phyloP scores from a whole-genome alignment of 164 flowering plant genomes.

The Macadamia tetraphylla region DNA sequence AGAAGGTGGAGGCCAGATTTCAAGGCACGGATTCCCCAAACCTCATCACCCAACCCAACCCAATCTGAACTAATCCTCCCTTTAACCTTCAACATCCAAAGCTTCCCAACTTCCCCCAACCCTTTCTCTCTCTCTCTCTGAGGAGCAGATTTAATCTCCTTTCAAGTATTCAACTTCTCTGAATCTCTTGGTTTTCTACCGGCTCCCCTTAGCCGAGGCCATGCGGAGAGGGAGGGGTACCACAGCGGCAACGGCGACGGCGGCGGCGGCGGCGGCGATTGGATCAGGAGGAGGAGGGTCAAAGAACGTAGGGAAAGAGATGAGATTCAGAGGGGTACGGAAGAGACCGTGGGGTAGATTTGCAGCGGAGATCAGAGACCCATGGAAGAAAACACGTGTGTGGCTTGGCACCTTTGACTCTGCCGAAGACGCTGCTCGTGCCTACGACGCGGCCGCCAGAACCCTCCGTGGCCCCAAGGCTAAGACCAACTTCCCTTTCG shows the following conservation, averaged over 20 bases:
- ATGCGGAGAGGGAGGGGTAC: conserved; percentile 51
- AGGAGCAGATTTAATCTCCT: no score
- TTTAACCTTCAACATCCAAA: no score
- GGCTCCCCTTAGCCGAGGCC: neutral
- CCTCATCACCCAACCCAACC: no score
- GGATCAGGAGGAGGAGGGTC: conserved; percentile 8
- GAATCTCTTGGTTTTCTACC: no score
- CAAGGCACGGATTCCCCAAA: no score
- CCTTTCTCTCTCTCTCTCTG: neutral
- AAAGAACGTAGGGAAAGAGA: conserved; percentile 18
- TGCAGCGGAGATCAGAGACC: conserved; percentile 85
- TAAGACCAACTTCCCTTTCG: conserved; percentile 54
- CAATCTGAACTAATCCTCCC: no score
- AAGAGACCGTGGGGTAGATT: conserved; percentile 85
- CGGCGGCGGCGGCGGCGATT: neutral
- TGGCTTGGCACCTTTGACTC: conserved; percentile 89
- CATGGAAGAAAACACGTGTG: conserved; percentile 68
- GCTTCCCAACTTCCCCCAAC: no score
- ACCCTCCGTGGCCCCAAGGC: conserved; percentile 75
- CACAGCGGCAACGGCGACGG: conserved; percentile 5
- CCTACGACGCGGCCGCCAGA: conserved; percentile 74
- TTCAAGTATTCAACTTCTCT: no score
- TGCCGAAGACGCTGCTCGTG: conserved; percentile 72
- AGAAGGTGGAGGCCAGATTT: no score
- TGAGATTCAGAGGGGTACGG: conserved; percentile 60